Conservation (phyloP, 2,329 filamentous ascomycete species). For the Aphanoascus verrucosus region DNA sequence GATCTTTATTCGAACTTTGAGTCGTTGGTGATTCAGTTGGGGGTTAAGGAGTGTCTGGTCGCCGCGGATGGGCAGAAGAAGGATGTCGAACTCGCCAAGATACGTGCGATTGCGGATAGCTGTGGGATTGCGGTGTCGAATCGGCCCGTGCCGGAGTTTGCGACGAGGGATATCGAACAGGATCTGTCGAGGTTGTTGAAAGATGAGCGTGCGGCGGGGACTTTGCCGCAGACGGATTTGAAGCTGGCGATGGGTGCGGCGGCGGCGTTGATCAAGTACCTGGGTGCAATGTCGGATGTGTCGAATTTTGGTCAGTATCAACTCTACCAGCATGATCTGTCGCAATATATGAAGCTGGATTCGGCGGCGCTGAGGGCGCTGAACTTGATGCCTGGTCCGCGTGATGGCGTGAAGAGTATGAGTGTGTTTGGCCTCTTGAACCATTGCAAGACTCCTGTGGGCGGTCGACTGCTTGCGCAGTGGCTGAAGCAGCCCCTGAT, state of each 20-base stretch:
- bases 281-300: conserved; percentile 77
- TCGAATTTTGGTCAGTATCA: conserved; percentile 97
- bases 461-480: conserved; percentile 78
- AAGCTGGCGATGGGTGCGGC: conserved; percentile 95
- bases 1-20: conserved; percentile 98
- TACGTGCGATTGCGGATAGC: conserved; percentile 79
- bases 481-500: conserved; percentile 98
- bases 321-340: conserved; percentile 90
- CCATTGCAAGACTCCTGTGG: conserved; percentile 93
- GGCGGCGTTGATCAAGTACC: conserved; percentile 85
- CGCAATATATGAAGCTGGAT: conserved; percentile 97
- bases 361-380: conserved; percentile 86
- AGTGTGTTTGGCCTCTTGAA: conserved; percentile 88
- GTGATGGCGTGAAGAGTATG: conserved; percentile 96
- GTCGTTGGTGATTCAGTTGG: conserved; percentile 87
- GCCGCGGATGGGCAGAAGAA: conserved; percentile 68
- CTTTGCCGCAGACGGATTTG: conserved; percentile 78
- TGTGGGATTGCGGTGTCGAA: conserved; percentile 87
- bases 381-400: conserved; percentile 91
- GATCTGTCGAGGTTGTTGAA: conserved; percentile 79
- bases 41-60: conserved; percentile 87
- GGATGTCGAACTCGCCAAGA: conserved; percentile 77
- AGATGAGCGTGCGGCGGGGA: conserved; percentile 66
- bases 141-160: conserved; percentile 65
- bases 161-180: conserved; percentile 86